phyloP scores from a whole-genome alignment of 2,329 filamentous ascomycete genomes.

The Paecilomyces fulvus region DNA sequence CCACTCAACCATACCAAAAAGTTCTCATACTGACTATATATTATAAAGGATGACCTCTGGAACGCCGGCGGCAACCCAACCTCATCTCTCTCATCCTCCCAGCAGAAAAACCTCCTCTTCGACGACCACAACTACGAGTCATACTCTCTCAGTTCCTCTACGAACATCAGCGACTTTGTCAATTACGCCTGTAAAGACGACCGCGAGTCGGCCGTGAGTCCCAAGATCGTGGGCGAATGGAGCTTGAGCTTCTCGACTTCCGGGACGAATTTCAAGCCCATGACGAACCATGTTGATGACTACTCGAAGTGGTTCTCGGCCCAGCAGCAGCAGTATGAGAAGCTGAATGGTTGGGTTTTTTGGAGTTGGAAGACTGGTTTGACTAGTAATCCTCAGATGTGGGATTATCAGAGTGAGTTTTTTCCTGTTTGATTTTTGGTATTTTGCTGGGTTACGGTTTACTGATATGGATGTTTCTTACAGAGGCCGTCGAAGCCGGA shows the following conservation, averaged over 20 bases:
- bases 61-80: not conserved
- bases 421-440: not conserved
- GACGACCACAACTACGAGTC: not conserved
- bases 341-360: not conserved
- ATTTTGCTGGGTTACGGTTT: not conserved
- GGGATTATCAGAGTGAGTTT: not conserved
- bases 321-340: not conserved
- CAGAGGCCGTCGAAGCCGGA: not conserved
- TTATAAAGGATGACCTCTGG: not conserved
- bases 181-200: not conserved
- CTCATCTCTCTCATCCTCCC: not conserved
- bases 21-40: not conserved
- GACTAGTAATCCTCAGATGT: not conserved
- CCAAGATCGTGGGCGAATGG: not conserved
- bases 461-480: not conserved
- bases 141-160: not conserved
- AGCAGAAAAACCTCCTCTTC: not conserved
- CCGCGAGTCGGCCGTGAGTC: not conserved
- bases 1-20: no score
- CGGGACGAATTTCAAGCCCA: not conserved
- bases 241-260: not conserved
- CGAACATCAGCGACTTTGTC: not conserved
- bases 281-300: not conserved
- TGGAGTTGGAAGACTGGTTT: not conserved
- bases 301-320: not conserved